These are phyloP conservation scores for Candida piceae DNA, from an alignment of 805 yeast species.

Conservation along the genomic window DNA sequence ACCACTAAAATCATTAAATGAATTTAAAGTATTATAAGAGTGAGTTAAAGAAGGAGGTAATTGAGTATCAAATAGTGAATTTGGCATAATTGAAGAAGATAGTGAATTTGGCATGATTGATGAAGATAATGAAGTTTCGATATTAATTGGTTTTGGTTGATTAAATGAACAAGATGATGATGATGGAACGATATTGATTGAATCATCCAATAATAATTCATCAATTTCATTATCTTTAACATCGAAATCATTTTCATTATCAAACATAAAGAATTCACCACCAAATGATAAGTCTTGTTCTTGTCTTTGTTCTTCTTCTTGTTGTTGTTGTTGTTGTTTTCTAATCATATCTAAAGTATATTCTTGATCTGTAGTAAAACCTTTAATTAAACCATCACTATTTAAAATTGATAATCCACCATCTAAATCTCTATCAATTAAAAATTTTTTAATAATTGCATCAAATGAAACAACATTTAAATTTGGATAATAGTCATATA, in stretches of 20 bases:
- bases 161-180: background rate
- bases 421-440: slow-evolving; percentile 37
- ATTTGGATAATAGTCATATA: slow-evolving; percentile 46
- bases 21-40: slow-evolving; percentile 13
- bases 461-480: slow-evolving; percentile 39
- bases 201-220: background rate
- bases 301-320: background rate
- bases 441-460: slow-evolving; percentile 36
- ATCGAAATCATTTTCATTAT: slow-evolving; percentile 6
- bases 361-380: slow-evolving; percentile 45
- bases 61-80: slow-evolving; percentile 13
- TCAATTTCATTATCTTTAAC: background rate
- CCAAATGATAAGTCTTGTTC: slow-evolving; percentile 9
- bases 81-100: background rate
- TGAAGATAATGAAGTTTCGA: background rate
- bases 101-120: background rate
- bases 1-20: slow-evolving; percentile 2
- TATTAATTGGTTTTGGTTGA: slow-evolving; percentile 8
- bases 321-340: background rate
- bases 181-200: too few species aligned
- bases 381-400: slow-evolving; percentile 29
- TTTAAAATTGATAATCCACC: slow-evolving; percentile 26
- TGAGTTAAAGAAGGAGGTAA: slow-evolving; percentile 14
- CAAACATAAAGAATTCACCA: slow-evolving; percentile 32
- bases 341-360: slow-evolving; percentile 18